Conservation (phyloP, 768 basidiomycete genomes). For the Phanerochaete carnosa region DNA sequence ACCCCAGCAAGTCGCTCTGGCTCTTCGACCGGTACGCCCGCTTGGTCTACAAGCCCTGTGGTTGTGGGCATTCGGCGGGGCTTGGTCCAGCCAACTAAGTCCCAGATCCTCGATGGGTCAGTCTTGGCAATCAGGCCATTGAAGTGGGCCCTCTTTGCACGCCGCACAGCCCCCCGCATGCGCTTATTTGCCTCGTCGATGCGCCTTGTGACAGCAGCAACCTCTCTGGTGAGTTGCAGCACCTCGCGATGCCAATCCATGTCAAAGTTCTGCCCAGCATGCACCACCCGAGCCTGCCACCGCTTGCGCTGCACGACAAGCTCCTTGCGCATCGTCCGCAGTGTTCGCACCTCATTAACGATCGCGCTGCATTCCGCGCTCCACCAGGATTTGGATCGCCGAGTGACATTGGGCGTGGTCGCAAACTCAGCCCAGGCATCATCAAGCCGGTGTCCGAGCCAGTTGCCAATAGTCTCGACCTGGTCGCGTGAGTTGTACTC, state of each 20-base stretch:
- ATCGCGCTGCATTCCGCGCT: conserved; percentile 2
- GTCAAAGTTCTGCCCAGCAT: background rate
- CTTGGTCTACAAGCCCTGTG: background rate
- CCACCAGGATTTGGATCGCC: conserved; percentile 12
- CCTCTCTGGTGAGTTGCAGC: background rate
- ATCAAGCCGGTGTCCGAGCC: background rate
- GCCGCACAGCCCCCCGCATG: background rate
- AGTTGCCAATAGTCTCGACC: background rate
- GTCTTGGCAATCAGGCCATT: conserved; percentile 1
- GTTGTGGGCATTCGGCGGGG: background rate
- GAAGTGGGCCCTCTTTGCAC: conserved; percentile 2
- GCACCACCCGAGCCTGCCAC: conserved; percentile 1
- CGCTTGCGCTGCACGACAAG: background rate
- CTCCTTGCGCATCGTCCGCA: background rate
- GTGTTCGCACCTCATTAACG: background rate
- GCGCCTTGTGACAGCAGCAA: background rate
- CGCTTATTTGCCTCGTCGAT: background rate
- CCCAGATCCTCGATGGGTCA: conserved; percentile 5
- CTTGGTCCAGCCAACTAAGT: conserved; percentile 8
- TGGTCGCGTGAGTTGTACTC: background rate
- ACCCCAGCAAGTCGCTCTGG: background rate
- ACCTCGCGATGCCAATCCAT: background rate
- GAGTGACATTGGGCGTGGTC: background rate
- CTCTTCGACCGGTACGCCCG: background rate
- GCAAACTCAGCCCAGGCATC: background rate